Percentiles rank a stretch among this genome's conserved stretches.
Conservation (phyloP, 2,329 filamentous ascomycete genomes). For the Cryphonectria parasitica region DNA sequence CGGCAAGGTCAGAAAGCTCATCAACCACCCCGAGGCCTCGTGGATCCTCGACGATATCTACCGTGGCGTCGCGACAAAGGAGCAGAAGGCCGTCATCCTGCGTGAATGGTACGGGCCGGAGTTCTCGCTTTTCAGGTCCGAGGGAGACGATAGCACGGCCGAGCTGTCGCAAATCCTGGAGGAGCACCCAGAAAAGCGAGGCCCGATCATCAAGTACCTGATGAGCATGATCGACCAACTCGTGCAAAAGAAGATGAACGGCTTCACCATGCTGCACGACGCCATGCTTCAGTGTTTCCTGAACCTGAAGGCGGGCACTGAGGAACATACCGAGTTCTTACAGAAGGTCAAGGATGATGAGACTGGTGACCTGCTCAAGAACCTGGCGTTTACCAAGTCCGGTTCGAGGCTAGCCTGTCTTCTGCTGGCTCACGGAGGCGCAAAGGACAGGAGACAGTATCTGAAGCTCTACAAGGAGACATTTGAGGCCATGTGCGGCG, state of each 20-base stretch:
- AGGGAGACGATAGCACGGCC: constrained; percentile 57
- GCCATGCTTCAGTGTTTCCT: constrained; percentile 97
- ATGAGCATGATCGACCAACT: constrained; percentile 87
- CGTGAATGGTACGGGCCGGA: constrained; percentile 97
- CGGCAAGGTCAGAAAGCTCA: constrained; percentile 87
- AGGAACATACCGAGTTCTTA: constrained; percentile 84
- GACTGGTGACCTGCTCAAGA: constrained; percentile 87
- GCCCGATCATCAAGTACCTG: constrained; percentile 83
- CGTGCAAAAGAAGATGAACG: constrained; percentile 94
- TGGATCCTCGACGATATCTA: constrained; percentile 99
- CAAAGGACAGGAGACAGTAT: constrained; percentile 91
- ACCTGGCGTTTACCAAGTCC: constrained; percentile 92
- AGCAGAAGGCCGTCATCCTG: constrained; percentile 83
- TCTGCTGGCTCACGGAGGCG: constrained; percentile 79
- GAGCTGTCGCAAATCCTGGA: constrained; percentile 78
- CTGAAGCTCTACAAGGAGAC: constrained; percentile 88
- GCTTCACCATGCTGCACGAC: constrained; percentile 97
- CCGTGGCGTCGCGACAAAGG: constrained; percentile 79
- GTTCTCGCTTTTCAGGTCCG: constrained; percentile 76
- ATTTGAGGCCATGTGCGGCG: constrained; percentile 81
- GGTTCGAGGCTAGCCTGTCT: constrained; percentile 82
- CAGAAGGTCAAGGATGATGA: constrained; percentile 92
- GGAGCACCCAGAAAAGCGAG: constrained; percentile 80
- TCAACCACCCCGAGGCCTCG: constrained; percentile 93
- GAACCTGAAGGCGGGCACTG: constrained; percentile 74